phyloP scores from a whole-genome alignment of 2,329 filamentous ascomycete genomes.

The Phyllosticta citribraziliensis region DNA sequence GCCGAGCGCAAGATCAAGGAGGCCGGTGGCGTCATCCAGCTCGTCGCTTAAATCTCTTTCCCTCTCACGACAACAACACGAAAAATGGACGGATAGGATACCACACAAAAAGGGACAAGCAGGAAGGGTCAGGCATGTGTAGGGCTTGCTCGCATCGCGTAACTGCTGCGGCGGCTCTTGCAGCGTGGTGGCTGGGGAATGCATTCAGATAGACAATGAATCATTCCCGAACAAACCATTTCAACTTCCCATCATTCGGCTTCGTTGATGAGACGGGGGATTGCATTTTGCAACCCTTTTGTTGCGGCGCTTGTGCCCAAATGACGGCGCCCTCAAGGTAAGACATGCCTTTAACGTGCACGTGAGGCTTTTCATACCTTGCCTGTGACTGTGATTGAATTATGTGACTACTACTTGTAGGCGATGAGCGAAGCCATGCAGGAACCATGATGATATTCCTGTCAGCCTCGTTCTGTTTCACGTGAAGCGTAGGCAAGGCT shows the following conservation, averaged over 20 bases:
- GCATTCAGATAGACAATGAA: slow-evolving; percentile 26
- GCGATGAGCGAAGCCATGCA: no score
- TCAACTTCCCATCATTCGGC: background rate
- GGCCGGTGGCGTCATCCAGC: slow-evolving; percentile 89
- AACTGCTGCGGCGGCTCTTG: slow-evolving; percentile 18
- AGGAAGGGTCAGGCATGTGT: background rate
- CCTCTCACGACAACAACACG: slow-evolving; percentile 4
- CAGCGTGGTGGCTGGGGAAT: slow-evolving; percentile 45
- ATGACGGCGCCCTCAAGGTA: background rate
- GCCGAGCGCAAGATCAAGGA: slow-evolving; percentile 99
- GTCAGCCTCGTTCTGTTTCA: no score
- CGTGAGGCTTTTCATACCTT: no score
- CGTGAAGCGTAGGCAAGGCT: no score
- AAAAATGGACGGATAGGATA: slow-evolving; percentile 10
- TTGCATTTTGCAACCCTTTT: background rate
- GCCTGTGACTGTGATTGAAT: no score
- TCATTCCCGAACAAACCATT: slow-evolving; percentile 43
- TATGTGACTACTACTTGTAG: no score
- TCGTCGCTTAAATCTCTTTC: slow-evolving; percentile 61
- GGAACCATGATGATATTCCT: no score
- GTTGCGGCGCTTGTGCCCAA: background rate
- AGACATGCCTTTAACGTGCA: no score
- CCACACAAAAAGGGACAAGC: slow-evolving; percentile 10
- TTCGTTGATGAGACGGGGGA: background rate
- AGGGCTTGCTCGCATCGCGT: background rate